Evolutionary conservation across 148 eudicot genomes (phyloP).

Genomic region (Gaultheria prostrata): DNA sequence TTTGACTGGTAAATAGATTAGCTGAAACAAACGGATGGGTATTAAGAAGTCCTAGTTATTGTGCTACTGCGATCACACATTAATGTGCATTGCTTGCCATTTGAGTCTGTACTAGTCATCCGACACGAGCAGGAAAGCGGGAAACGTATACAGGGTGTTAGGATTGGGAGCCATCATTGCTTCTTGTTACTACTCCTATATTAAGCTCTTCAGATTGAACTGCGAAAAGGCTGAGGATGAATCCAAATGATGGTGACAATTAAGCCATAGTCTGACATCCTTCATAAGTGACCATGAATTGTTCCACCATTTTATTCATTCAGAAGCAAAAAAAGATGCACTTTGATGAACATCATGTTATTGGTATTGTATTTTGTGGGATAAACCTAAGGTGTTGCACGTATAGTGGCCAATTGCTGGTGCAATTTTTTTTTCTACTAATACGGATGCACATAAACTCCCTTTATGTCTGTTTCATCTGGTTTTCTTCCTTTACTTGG

Average conservation of each 20-base stretch:
- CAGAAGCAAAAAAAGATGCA: neutral
- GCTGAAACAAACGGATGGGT: neutral
- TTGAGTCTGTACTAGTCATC: neutral
- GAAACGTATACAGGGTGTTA: neutral
- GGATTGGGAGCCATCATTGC: neutral
- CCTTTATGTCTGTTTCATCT: too few species aligned
- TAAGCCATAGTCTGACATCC: neutral
- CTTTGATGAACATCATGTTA: neutral
- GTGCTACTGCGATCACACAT: neutral
- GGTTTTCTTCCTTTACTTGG: neutral
- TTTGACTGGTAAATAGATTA: neutral
- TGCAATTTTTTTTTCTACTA: neutral
- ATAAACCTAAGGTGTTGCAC: neutral
- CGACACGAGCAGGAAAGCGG: neutral
- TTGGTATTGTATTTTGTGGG: neutral
- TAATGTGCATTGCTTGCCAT: neutral
- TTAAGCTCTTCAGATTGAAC: neutral
- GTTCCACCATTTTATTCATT: neutral
- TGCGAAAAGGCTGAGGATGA: neutral
- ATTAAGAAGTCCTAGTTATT: neutral
- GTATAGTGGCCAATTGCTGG: neutral
- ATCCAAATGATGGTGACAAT: neutral
- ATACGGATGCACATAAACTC: neutral
- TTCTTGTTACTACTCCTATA: neutral
- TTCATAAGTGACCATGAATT: neutral